Percentiles rank a stretch among this genome's conserved stretches.
Conservation (phyloP, 2,329 filamentous ascomycete genomes). For the Talaromyces islandicus region DNA sequence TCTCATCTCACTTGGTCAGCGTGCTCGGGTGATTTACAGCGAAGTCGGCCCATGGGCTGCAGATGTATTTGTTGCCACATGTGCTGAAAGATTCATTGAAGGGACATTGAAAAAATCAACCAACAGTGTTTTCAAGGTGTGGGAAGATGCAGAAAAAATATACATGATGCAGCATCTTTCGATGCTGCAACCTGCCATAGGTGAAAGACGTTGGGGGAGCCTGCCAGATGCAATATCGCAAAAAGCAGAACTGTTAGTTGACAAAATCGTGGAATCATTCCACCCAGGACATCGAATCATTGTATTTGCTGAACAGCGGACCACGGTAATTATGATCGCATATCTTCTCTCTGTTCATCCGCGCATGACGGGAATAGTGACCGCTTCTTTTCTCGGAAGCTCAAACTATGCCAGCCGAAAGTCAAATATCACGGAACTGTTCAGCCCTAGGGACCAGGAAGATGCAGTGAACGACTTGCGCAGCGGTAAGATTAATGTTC, state of each 20-base stretch:
- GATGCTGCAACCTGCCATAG: constrained; percentile 15
- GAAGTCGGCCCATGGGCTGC: constrained; percentile 65
- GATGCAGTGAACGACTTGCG: constrained; percentile 51
- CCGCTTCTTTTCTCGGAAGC: constrained; percentile 50
- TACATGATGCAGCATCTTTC: constrained; percentile 47
- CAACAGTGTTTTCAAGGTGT: constrained; percentile 31
- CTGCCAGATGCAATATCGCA: constrained; percentile 40
- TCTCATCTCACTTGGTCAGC: constrained; percentile 50
- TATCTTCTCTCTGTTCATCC: constrained; percentile 54
- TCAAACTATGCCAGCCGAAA: constrained; percentile 39
- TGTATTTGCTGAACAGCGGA: constrained; percentile 61
- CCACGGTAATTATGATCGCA: constrained; percentile 55
- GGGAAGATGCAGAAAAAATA: constrained; percentile 47
- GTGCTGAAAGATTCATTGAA: constrained; percentile 35
- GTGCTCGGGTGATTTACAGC: constrained; percentile 44
- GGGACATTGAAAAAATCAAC: constrained; percentile 20
- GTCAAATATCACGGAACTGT: constrained; percentile 44
- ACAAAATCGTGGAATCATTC: constrained; percentile 43
- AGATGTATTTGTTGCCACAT: constrained; percentile 57
- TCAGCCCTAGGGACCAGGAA: constrained; percentile 43
- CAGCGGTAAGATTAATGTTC: constrained; percentile 49
- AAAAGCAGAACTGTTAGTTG: constrained; percentile 55
- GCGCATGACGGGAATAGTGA: constrained; percentile 29
- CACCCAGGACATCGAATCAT: constrained; percentile 51
- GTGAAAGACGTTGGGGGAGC: constrained; percentile 11